Conservation (phyloP, 139 green algal genomes). For the Chlorella sp. region DNA sequence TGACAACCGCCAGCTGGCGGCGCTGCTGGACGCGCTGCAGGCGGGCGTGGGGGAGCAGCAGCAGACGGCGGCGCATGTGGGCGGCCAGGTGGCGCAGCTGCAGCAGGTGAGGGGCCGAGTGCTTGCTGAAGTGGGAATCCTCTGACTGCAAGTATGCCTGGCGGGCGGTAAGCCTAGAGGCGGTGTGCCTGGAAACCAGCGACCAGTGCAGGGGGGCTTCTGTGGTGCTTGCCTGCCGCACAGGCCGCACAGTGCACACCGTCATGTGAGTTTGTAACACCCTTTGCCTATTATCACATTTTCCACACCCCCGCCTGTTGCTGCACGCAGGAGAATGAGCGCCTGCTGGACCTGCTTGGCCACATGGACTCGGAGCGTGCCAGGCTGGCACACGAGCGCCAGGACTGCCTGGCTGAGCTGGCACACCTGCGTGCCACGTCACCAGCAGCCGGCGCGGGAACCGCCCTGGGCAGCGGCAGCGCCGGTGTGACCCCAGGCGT, state of each 20-base stretch:
- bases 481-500: too few relatives aligned
- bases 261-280: not conserved
- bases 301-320: too few relatives aligned
- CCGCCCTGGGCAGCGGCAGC: not conserved
- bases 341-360: constrained; percentile 27
- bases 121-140: not conserved
- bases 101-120: not conserved
- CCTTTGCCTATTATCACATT: not conserved
- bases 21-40: not conserved
- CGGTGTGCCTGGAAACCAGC: not conserved
- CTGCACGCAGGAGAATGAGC: constrained; percentile 27
- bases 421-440: not conserved
- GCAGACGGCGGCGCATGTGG: not conserved
- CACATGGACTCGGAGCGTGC: constrained; percentile 28
- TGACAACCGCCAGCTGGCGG: constrained; percentile 21
- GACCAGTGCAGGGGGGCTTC: not conserved
- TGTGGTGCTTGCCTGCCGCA: not conserved
- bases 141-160: too few relatives aligned
- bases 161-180: too few relatives aligned
- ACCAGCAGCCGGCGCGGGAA: not conserved
- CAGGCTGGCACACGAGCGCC: constrained; percentile 1
- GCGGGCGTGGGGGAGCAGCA: not conserved
- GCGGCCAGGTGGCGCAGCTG: not conserved
- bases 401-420: not conserved
- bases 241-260: not conserved